phyloP scores from a whole-genome alignment of 192 early-diverging fungal species.

The Lobosporangium transversale region DNA sequence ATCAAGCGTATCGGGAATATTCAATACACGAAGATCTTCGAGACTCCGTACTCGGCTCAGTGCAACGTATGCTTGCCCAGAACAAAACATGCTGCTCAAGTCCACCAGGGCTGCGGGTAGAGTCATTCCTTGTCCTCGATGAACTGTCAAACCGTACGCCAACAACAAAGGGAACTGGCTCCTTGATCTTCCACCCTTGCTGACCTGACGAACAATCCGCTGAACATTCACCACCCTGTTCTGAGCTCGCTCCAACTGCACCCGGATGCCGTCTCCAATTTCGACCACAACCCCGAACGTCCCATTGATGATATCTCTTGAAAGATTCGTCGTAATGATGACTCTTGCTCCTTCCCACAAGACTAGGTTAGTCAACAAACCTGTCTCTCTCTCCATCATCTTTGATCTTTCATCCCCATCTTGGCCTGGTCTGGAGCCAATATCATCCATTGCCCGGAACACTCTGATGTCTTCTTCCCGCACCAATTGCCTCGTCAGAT shows the following conservation, averaged over 20 bases:
- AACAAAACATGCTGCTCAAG: neutral
- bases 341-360: neutral
- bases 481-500: too few species aligned
- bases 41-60: neutral
- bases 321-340: slow-evolving; percentile 4
- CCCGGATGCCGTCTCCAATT: neutral
- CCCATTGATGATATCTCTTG: neutral
- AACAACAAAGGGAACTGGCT: neutral
- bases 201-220: neutral
- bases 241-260: neutral
- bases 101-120: neutral
- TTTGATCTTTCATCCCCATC: neutral
- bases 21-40: neutral
- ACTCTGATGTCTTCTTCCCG: too few species aligned
- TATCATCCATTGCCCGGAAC: neutral
- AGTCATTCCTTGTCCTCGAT: neutral
- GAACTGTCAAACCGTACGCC: slow-evolving; percentile 1
- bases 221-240: neutral
- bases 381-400: neutral
- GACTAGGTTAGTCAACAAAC: neutral
- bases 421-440: neutral
- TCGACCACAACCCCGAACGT: neutral
- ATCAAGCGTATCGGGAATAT: neutral
- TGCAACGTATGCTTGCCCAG: slow-evolving; percentile 2
- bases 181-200: neutral